Conservation (phyloP, 805 yeast genomes). For the Candida methanosorbosa region DNA sequence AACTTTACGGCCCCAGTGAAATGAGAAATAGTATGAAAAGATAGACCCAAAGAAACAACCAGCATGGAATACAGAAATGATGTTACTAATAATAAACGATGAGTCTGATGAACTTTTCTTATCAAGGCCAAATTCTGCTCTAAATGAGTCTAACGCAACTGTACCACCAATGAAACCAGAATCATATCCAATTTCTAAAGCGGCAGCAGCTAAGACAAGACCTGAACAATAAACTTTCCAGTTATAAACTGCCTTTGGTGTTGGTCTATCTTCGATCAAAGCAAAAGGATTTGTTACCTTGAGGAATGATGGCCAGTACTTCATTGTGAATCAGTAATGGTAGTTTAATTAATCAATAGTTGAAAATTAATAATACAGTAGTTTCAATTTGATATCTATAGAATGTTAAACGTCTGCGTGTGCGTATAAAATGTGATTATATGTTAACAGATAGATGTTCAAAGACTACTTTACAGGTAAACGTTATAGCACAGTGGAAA, state of each 20-base stretch:
- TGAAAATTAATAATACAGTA: no score
- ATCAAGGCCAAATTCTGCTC: conserved; percentile 34
- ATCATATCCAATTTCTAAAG: conserved; percentile 45
- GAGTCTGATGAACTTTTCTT: conserved; percentile 46
- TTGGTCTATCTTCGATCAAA: conserved; percentile 8
- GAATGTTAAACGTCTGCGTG: no score
- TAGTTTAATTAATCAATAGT: no score
- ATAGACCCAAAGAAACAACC: conserved; percentile 73
- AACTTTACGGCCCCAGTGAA: conserved; percentile 60
- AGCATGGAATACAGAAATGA: conserved; percentile 71
- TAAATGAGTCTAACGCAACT: conserved; percentile 25
- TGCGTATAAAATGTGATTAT: no score
- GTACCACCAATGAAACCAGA: conserved; percentile 53
- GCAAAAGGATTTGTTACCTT: conserved; percentile 2
- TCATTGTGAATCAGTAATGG: no score
- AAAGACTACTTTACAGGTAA: no score
- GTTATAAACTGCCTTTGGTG: conserved; percentile 38
- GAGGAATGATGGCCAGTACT: no score
- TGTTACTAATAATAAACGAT: conserved; percentile 65
- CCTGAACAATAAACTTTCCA: conserved; percentile 33
- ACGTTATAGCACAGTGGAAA: no score
- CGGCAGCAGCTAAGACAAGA: conserved; percentile 29
- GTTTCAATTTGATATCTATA: no score
- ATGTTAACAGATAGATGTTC: no score
- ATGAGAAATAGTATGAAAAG: conserved; percentile 52